Base-by-base conservation (phyloP, 2,329 filamentous ascomycete species). In the Dactylonectria macrodidyma region DNA sequence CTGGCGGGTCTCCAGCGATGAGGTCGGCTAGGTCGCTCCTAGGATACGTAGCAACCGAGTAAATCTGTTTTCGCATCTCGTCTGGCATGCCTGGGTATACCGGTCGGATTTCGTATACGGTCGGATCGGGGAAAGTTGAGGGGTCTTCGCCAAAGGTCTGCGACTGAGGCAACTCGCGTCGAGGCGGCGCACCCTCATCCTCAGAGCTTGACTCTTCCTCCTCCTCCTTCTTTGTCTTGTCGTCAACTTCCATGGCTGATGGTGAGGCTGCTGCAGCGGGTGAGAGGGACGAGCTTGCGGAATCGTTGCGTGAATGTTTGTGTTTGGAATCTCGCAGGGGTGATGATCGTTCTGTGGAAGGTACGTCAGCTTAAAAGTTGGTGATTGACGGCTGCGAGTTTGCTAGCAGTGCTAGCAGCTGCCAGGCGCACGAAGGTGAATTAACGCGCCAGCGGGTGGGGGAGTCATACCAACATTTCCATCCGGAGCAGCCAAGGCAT, bases 81-180 rank as follows among this genome's bases (percentile, higher is more conserved):
- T 95, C 90, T 2, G 90, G 87, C 92, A 97, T 97, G 71, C 88
- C 91, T 1, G 91, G 88, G 1, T 88, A 88, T 26, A 95, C 86
- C 0, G 91, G 87, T 63, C 91, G 91, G 70, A 99, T 98, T 78
- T 99, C 93, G 84, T 99, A 99, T 57, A 98, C 88, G 41, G 95
- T 97, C 1, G 95, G 95, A 78, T 99, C 96, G 22, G 90, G 89
- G 76, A 95, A 97, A n/a, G 91, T 94, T 30, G 94, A 93, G 0
- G 95, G 95, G 77, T 98, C 95, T 46, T 95, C 92, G 66, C 95
- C 95, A 79, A 98, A 98, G 1, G 94, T 95, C 81, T 97, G 93
- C 76, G 91, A 91, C 66, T 95, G 92, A 5, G 93, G 94, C 47
- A 88, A 86, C 57, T 91, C 89, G 30, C 88, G 87, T 69, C 87